A percentile compares a stretch with the other conserved stretches of the same genome.
Evolutionary conservation across 2,329 filamentous ascomycete species (phyloP).

Genomic region (Arachnomyces sp.): DNA sequence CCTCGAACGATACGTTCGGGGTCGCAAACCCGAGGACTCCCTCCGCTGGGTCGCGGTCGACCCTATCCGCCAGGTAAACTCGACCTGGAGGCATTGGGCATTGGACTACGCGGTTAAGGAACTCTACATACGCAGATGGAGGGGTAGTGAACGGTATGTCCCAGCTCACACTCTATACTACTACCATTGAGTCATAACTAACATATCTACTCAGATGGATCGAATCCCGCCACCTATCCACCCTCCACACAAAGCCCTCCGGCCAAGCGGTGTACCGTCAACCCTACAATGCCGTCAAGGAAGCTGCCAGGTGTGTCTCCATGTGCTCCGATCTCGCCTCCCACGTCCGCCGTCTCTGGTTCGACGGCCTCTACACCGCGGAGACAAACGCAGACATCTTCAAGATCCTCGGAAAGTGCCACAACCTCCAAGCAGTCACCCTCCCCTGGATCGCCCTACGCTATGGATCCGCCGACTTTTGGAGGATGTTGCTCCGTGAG

Average conservation of each 20-base stretch:
- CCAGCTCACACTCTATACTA: neutral
- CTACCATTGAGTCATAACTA: neutral
- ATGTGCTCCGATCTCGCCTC: slow-evolving; percentile 38
- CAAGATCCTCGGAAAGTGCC: slow-evolving; percentile 39
- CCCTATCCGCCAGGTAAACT: slow-evolving; percentile 42
- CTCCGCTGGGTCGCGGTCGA: slow-evolving; percentile 45
- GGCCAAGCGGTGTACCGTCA: slow-evolving; percentile 45
- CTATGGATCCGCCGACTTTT: slow-evolving; percentile 40
- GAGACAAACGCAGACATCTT: slow-evolving; percentile 45
- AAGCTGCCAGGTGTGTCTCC: slow-evolving; percentile 40
- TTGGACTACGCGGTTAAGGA: slow-evolving; percentile 43
- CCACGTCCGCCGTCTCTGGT: slow-evolving; percentile 46
- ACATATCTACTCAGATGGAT: slow-evolving; percentile 16
- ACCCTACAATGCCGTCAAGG: slow-evolving; percentile 42
- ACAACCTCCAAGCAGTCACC: slow-evolving; percentile 39
- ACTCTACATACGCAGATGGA: slow-evolving; percentile 46
- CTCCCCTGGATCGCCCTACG: slow-evolving; percentile 47
- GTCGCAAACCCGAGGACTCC: slow-evolving; percentile 43
- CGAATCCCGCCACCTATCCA: slow-evolving; percentile 13
- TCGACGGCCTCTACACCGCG: slow-evolving; percentile 46
- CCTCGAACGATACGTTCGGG: slow-evolving; percentile 44
- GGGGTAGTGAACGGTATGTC: slow-evolving; percentile 40
- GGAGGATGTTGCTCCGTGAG: slow-evolving; percentile 40
- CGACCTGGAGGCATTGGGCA: slow-evolving; percentile 46
- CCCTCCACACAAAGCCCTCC: slow-evolving; percentile 27